Conservation (phyloP, 108 stramenopile genomes). For the Cyclotella baltica region DNA sequence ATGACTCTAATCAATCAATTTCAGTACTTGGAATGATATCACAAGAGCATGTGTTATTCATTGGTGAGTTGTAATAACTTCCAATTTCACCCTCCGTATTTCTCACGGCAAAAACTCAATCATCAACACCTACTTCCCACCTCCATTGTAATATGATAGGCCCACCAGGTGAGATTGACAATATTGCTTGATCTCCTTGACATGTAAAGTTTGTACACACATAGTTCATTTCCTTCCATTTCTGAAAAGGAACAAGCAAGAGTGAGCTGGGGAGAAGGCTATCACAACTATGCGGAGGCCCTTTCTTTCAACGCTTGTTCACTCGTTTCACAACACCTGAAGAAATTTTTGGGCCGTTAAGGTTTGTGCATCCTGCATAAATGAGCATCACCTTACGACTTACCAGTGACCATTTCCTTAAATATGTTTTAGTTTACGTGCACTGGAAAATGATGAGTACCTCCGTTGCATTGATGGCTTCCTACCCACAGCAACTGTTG, state of each 20-base stretch:
- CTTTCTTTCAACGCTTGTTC: slow-evolving; percentile 77
- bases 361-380: too few relatives aligned
- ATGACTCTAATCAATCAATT: too few relatives aligned
- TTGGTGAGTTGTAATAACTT: too few relatives aligned
- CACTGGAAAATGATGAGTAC: slow-evolving; percentile 79
- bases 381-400: too few relatives aligned
- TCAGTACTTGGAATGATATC: slow-evolving; percentile 72
- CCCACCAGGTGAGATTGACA: slow-evolving; percentile 30
- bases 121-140: too few relatives aligned
- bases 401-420: too few relatives aligned
- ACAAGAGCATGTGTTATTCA: slow-evolving; percentile 71
- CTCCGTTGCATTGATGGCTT: slow-evolving; percentile 70
- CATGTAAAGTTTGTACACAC: neutral
- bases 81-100: too few relatives aligned
- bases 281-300: slow-evolving; percentile 64
- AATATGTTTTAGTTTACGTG: slow-evolving; percentile 34
- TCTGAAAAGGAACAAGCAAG: slow-evolving; percentile 50
- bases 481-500: slow-evolving; percentile 64
- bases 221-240: neutral
- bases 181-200: neutral
- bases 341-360: slow-evolving; percentile 71
- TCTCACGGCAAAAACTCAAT: too few relatives aligned
- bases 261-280: slow-evolving; percentile 65
- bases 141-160: too few relatives aligned
- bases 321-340: slow-evolving; percentile 84